Conservation (phyloP, 2,329 filamentous ascomycete genomes). For the Macrophomina pseudophaseolina region DNA sequence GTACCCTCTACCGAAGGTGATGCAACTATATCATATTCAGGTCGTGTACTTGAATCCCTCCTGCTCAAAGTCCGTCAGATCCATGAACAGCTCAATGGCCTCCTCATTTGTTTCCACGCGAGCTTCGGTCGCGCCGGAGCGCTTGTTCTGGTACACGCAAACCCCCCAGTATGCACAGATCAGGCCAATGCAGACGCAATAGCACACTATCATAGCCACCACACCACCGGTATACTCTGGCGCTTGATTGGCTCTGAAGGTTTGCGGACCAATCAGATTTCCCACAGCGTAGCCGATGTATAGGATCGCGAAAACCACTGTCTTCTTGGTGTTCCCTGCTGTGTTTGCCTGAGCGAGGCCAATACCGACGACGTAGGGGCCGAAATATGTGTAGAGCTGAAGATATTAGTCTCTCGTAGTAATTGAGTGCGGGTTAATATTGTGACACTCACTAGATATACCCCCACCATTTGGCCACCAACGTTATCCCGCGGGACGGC, state of each 20-base stretch:
- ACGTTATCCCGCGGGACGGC: slow-evolving; percentile 40
- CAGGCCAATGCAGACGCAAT: slow-evolving; percentile 23
- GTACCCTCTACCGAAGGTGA: too few species aligned
- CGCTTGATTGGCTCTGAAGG: slow-evolving; percentile 46
- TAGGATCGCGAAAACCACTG: slow-evolving; percentile 45
- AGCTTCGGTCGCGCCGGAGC: background rate
- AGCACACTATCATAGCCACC: slow-evolving; percentile 23
- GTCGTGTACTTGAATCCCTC: slow-evolving; percentile 29
- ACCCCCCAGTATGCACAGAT: slow-evolving; percentile 23
- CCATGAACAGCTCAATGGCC: slow-evolving; percentile 20
- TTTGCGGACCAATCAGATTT: slow-evolving; percentile 51
- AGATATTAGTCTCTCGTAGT: background rate
- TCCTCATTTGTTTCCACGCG: background rate
- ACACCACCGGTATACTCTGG: slow-evolving; percentile 44
- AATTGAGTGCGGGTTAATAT: background rate
- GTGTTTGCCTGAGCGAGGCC: slow-evolving; percentile 42
- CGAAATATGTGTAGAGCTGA: slow-evolving; percentile 47
- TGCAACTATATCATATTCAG: background rate
- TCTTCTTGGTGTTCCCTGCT: slow-evolving; percentile 49
- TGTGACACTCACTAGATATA: slow-evolving; percentile 37
- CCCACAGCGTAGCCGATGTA: slow-evolving; percentile 49
- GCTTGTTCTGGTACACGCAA: slow-evolving; percentile 1
- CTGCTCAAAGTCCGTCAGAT: slow-evolving; percentile 30
- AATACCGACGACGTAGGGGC: slow-evolving; percentile 38
- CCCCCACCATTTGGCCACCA: slow-evolving; percentile 47